Conservation (phyloP, 208 protist genomes). For the Phytomonas sp. region DNA sequence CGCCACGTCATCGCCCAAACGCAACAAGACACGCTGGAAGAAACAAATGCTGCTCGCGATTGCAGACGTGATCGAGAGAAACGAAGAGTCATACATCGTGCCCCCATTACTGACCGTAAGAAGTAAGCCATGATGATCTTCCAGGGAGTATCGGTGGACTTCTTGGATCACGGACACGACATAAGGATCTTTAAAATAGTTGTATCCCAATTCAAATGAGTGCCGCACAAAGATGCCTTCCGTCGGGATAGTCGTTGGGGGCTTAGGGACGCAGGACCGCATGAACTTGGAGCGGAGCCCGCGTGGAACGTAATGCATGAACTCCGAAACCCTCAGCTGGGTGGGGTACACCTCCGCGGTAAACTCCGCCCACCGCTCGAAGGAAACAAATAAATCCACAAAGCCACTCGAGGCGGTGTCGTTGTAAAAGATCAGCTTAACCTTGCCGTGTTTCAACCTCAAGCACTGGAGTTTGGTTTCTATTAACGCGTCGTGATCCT, state of each 20-base stretch:
- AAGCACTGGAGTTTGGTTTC: conserved; percentile 21
- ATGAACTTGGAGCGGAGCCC: conserved; percentile 62
- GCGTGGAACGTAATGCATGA: conserved; percentile 57
- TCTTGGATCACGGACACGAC: conserved; percentile 62
- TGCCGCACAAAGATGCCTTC: conserved; percentile 64
- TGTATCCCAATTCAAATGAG: conserved; percentile 32
- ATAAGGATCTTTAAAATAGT: conserved; percentile 42
- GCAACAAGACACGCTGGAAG: conserved; percentile 67
- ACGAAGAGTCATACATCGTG: conserved; percentile 61
- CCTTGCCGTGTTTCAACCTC: conserved; percentile 59
- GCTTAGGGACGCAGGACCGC: conserved; percentile 40
- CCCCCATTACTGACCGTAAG: conserved; percentile 57
- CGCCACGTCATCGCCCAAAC: conserved; percentile 53
- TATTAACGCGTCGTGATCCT: no score
- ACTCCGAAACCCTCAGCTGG: conserved; percentile 45
- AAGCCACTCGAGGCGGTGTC: conserved; percentile 52
- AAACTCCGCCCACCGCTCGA: conserved; percentile 69
- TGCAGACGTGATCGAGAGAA: conserved; percentile 62
- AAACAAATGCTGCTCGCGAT: conserved; percentile 76
- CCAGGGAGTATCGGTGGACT: conserved; percentile 79
- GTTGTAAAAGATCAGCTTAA: conserved; percentile 69
- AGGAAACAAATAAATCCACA: conserved; percentile 55
- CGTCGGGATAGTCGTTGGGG: conserved; percentile 44
- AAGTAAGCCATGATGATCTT: conserved; percentile 74
- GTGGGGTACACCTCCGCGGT: conserved; percentile 36